Evolutionary conservation across 495 filamentous ascomycete genomes (phyloP).

Genomic region (Patellaria atrata): DNA sequence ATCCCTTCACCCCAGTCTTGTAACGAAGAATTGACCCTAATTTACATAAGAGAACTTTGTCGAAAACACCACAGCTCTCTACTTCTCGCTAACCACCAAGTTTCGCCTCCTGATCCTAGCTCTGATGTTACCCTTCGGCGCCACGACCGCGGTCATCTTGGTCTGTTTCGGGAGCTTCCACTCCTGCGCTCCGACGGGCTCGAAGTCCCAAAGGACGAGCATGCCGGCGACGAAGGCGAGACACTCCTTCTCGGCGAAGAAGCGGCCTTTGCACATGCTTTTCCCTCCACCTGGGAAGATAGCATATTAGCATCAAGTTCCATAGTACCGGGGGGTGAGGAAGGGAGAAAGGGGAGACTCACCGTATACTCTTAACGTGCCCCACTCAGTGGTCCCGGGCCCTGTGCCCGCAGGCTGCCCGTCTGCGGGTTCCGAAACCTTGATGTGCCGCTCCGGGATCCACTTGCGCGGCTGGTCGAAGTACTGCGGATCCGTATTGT

Average conservation of each 20-base stretch:
- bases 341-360: too few species aligned
- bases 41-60: too few species aligned
- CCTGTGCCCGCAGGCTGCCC: too few species aligned
- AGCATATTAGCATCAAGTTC: too few species aligned
- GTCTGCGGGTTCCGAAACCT: slow-evolving; percentile 19
- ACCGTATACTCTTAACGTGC: too few species aligned
- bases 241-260: slow-evolving; percentile 26
- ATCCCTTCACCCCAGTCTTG: too few species aligned
- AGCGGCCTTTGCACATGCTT: slow-evolving; percentile 25
- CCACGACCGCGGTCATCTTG: slow-evolving; percentile 15
- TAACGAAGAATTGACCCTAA: too few species aligned
- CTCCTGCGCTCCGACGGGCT: slow-evolving; percentile 17
- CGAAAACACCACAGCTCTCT: too few species aligned
- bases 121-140: slow-evolving; percentile 15
- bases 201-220: slow-evolving; percentile 29
- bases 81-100: too few species aligned
- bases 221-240: slow-evolving; percentile 27
- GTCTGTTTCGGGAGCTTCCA: slow-evolving; percentile 24
- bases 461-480: slow-evolving; percentile 38
- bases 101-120: slow-evolving; percentile 20
- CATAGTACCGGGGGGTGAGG: too few species aligned
- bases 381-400: too few species aligned
- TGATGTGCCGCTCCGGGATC: slow-evolving; percentile 36
- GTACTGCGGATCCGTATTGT: slow-evolving; percentile 34
- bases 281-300: too few species aligned